Conservation (phyloP, 345 rosid species). For the Raphanus sativus region DNA sequence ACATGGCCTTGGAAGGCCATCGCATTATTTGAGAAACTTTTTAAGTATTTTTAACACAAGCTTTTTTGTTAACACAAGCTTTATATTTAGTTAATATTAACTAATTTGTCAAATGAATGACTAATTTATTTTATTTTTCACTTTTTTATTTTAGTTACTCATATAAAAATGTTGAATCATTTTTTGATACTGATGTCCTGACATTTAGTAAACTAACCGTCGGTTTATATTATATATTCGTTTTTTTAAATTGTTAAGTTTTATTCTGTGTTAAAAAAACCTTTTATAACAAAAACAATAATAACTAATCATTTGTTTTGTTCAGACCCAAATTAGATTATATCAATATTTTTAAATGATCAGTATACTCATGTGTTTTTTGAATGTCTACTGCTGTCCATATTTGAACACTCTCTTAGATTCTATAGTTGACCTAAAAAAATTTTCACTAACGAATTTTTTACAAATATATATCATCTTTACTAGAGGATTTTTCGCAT, state of each 20-base stretch:
- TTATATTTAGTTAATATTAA: not conserved
- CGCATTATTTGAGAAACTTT: not conserved
- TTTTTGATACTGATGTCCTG: not conserved
- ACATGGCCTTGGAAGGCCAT: not conserved
- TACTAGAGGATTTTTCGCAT: too few species aligned
- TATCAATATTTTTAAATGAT: not conserved
- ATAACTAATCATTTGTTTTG: not conserved
- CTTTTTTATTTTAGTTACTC: not conserved
- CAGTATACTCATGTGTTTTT: not conserved
- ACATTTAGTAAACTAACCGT: not conserved
- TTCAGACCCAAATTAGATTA: not conserved
- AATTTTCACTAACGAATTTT: too few species aligned
- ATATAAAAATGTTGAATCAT: not conserved
- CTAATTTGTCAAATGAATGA: not conserved
- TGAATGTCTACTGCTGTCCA: too few species aligned
- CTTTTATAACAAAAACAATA: not conserved
- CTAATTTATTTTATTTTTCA: not conserved
- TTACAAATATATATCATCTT: too few species aligned
- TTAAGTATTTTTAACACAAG: not conserved
- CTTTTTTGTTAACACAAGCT: not conserved
- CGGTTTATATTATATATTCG: not conserved
- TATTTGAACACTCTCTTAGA: too few species aligned
- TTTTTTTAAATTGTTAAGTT: not conserved
- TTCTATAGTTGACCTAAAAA: too few species aligned
- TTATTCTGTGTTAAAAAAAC: not conserved